phyloP scores from a whole-genome alignment of 495 filamentous ascomycete genomes.

The Letharia columbiana region DNA sequence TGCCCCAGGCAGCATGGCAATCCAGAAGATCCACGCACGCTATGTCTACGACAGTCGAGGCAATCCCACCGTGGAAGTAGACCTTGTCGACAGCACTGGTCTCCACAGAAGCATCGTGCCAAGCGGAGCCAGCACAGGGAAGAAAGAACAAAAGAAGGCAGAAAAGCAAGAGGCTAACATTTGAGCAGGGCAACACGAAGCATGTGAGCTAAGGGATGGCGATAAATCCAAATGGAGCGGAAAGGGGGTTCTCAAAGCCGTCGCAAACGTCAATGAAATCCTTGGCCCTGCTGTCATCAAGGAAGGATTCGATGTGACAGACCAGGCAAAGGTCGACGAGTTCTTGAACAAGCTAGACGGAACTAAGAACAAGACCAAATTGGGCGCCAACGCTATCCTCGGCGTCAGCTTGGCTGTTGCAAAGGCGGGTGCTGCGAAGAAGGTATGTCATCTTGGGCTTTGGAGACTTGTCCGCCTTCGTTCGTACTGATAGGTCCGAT shows the following conservation, averaged over 20 bases:
- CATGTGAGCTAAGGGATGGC: slow-evolving; percentile 95
- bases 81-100: slow-evolving; percentile 91
- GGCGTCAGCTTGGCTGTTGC: slow-evolving; percentile 93
- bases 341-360: slow-evolving; percentile 96
- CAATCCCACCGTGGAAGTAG: slow-evolving; percentile 92
- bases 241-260: slow-evolving; percentile 82
- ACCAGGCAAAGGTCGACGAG: slow-evolving; percentile 84
- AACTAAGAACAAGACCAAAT: slow-evolving; percentile 92
- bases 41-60: slow-evolving; percentile 99
- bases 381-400: slow-evolving; percentile 97
- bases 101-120: slow-evolving; percentile 98
- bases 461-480: not conserved
- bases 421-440: slow-evolving; percentile 98
- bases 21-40: slow-evolving; percentile 97
- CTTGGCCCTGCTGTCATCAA: slow-evolving; percentile 91
- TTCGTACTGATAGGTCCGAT: not conserved
- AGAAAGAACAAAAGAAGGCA: not conserved
- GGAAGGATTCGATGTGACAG: slow-evolving; percentile 90
- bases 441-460: slow-evolving; percentile 32
- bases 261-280: slow-evolving; percentile 87
- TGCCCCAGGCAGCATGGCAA: slow-evolving; percentile 59
- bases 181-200: slow-evolving; percentile 82
- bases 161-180: not conserved
- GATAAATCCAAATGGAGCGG: slow-evolving; percentile 96
- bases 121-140: slow-evolving; percentile 9